These are phyloP conservation scores for Mortierella antarctica DNA, from an alignment of 192 early-diverging fungal species.

Conservation along the genomic window DNA sequence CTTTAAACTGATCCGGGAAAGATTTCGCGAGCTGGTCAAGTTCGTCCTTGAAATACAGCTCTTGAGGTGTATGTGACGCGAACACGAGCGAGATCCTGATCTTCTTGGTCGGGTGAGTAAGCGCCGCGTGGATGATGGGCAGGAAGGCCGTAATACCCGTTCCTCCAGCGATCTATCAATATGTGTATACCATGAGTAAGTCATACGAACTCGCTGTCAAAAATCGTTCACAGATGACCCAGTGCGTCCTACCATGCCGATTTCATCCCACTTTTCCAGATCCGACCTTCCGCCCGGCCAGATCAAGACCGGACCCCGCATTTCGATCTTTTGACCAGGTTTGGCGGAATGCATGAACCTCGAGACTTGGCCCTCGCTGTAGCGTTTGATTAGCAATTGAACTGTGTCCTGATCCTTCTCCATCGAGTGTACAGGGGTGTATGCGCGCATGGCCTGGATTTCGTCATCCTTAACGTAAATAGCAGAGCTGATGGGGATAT, in stretches of 20 bases:
- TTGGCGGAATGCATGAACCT: conserved; percentile 65
- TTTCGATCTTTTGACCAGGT: conserved; percentile 66
- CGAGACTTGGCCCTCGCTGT: conserved; percentile 73
- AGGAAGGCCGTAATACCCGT: conserved; percentile 83
- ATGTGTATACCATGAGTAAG: not conserved
- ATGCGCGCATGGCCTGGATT: conserved; percentile 75
- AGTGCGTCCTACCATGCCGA: conserved; percentile 61
- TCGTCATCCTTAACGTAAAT: conserved; percentile 77
- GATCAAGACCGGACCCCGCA: conserved; percentile 72
- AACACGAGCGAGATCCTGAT: conserved; percentile 64
- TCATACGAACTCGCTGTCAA: not conserved
- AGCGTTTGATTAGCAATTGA: conserved; percentile 76
- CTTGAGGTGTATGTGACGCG: conserved; percentile 55
- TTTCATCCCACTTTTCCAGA: conserved; percentile 53
- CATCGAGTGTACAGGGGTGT: conserved; percentile 71
- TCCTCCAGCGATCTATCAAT: conserved; percentile 75
- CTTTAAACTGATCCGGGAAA: conserved; percentile 54
- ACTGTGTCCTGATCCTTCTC: conserved; percentile 59
- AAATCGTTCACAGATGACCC: not conserved
- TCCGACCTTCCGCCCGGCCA: conserved; percentile 59
- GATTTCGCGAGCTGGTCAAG: conserved; percentile 61
- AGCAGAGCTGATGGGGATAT: conserved; percentile 65
- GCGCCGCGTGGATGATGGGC: conserved; percentile 64
- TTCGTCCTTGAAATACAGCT: conserved; percentile 65
- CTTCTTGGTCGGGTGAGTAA: conserved; percentile 55